Percentiles rank a stretch among this genome's conserved stretches.
Conservation (phyloP, 2,329 filamentous ascomycete species). For the Arthrinium phaeospermum region DNA sequence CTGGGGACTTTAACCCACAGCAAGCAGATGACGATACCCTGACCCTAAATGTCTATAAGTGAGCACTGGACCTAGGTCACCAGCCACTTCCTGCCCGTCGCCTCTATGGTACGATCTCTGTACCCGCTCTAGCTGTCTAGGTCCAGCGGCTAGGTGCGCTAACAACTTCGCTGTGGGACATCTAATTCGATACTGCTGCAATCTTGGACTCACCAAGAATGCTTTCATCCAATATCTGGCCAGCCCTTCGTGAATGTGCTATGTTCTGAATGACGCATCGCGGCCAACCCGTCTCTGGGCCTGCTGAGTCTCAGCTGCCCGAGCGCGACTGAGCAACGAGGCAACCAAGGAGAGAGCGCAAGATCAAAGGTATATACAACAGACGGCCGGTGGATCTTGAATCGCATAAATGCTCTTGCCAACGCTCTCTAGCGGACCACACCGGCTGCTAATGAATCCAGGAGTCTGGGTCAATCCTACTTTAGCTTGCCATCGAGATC, state of each 20-base stretch:
- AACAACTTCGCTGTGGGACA: background rate
- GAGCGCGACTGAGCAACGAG: background rate
- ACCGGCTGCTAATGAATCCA: background rate
- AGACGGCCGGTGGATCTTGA: background rate
- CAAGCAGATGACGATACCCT: background rate
- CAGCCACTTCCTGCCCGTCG: constrained; percentile 10
- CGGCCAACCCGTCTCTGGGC: background rate
- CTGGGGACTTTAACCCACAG: background rate
- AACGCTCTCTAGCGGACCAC: constrained; percentile 2
- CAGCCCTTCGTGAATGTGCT: background rate
- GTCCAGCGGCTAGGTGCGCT: background rate
- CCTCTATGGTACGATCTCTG: constrained; percentile 13
- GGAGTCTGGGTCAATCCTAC: constrained; percentile 13
- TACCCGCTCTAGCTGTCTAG: background rate
- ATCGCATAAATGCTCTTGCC: background rate
- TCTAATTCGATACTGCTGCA: background rate
- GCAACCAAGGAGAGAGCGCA: background rate
- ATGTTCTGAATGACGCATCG: background rate
- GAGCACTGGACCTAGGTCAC: background rate
- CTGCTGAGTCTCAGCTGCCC: background rate
- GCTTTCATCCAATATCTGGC: background rate
- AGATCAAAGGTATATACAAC: background rate
- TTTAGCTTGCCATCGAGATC: constrained; percentile 12
- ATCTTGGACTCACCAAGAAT: background rate
- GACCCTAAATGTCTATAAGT: background rate